These are phyloP conservation scores for Chlorociboria aeruginascens DNA, from an alignment of 495 filamentous ascomycete genomes.

Conservation along the genomic window DNA sequence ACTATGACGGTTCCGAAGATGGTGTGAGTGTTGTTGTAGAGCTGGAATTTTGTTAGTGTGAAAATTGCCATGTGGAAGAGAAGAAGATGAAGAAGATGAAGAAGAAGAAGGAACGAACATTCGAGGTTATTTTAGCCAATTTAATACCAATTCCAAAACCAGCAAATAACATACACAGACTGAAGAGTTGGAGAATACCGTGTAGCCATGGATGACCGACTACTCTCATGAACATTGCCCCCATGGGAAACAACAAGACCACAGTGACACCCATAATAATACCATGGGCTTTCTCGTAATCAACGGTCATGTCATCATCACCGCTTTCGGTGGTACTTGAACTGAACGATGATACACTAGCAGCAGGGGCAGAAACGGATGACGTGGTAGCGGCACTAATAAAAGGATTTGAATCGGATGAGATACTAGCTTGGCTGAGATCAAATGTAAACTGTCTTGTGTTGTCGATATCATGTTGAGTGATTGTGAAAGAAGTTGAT, in stretches of 20 bases:
- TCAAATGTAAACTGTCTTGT: slow-evolving; percentile 43
- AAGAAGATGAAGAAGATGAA: neutral
- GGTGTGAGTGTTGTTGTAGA: slow-evolving; percentile 26
- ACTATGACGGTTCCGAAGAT: slow-evolving; percentile 32
- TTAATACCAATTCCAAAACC: slow-evolving; percentile 52
- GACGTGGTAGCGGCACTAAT: neutral
- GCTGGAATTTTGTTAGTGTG: slow-evolving; percentile 10
- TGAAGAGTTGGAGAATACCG: slow-evolving; percentile 42
- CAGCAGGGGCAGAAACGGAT: neutral
- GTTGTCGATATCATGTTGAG: slow-evolving; percentile 45
- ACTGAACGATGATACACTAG: neutral
- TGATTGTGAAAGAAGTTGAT: slow-evolving; percentile 33
- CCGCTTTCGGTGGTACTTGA: neutral
- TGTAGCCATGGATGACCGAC: slow-evolving; percentile 41
- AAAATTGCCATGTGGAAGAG: neutral
- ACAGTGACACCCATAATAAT: slow-evolving; percentile 47
- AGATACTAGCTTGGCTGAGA: slow-evolving; percentile 19
- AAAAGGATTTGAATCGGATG: slow-evolving; percentile 41
- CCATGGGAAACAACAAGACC: slow-evolving; percentile 42
- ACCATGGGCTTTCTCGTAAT: slow-evolving; percentile 26
- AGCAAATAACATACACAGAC: slow-evolving; percentile 41
- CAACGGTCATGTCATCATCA: neutral
- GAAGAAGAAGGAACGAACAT: slow-evolving; percentile 16
- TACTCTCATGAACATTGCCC: slow-evolving; percentile 43
- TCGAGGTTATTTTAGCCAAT: slow-evolving; percentile 24